phyloP scores from a whole-genome alignment of 306 rosid genomes.

The Neltuma alba region DNA sequence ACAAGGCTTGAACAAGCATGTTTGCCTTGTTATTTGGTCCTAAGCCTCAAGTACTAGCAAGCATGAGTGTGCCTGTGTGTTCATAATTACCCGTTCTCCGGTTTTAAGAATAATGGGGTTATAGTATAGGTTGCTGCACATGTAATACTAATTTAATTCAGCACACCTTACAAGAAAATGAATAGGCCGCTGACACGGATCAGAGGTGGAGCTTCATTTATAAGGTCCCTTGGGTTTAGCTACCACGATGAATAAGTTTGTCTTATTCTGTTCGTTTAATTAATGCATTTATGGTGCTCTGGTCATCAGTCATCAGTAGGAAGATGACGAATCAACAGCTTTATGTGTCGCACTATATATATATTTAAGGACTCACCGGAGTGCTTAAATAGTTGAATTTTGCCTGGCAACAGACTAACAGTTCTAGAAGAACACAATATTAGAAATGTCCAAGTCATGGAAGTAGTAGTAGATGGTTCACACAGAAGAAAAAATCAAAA shows the following conservation, averaged over 20 bases:
- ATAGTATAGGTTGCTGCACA: conserved; percentile 31
- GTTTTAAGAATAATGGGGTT: conserved; percentile 37
- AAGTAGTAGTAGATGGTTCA: not conserved
- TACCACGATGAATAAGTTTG: conserved; percentile 36
- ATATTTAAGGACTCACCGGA: not conserved
- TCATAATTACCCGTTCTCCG: conserved; percentile 46
- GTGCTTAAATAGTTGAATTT: not conserved
- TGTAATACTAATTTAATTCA: conserved; percentile 34
- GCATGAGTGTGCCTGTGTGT: conserved; percentile 32
- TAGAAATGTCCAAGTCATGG: not conserved
- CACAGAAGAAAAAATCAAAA: not conserved
- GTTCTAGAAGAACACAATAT: not conserved
- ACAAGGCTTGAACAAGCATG: conserved; percentile 12
- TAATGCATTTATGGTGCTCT: conserved; percentile 16
- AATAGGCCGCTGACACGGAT: conserved; percentile 43
- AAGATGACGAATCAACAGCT: conserved; percentile 33
- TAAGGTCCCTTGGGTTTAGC: conserved; percentile 28
- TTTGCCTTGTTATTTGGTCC: conserved; percentile 54
- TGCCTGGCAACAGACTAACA: not conserved
- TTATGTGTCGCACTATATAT: conserved; percentile 24
- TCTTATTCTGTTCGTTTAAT: conserved; percentile 31
- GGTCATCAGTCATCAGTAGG: conserved; percentile 28
- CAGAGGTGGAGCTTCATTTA: conserved; percentile 38
- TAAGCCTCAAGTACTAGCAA: not conserved
- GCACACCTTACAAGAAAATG: conserved; percentile 43